phyloP scores from a whole-genome alignment of 441 rosid species.

The Erodium texanum region DNA sequence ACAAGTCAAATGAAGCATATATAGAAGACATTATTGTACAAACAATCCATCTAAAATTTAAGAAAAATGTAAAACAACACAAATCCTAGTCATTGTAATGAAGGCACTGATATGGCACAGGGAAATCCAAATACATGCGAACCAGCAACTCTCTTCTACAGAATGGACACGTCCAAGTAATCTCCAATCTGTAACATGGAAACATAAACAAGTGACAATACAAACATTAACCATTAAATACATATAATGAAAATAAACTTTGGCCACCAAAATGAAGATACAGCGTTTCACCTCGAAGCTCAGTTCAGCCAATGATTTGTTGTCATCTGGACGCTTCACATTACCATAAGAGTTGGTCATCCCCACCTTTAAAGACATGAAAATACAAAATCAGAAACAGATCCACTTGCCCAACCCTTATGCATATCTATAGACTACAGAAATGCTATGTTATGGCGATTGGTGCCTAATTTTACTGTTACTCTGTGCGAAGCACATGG shows the following conservation, averaged over 20 bases:
- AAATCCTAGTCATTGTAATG: no score
- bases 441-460: no score
- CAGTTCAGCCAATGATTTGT: constrained; percentile 58
- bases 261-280: not conserved
- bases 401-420: not conserved
- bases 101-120: no score
- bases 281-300: constrained; percentile 49
- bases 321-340: constrained; percentile 64
- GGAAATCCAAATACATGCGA: not conserved
- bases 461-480: no score
- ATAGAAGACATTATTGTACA: no score
- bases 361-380: constrained; percentile 51
- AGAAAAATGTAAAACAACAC: no score
- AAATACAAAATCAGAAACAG: not conserved
- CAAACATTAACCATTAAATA: not conserved
- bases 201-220: constrained; percentile 4
- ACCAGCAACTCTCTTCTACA: constrained; percentile 18
- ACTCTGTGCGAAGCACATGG: no score
- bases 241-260: not conserved
- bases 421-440: no score
- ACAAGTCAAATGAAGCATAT: no score
- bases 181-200: constrained; percentile 63
- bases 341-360: constrained; percentile 57
- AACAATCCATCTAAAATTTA: no score
- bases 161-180: constrained; percentile 80